Evolutionary conservation across 2,329 filamentous ascomycete species (phyloP).

Genomic region (Fusarium euwallaceae): DNA sequence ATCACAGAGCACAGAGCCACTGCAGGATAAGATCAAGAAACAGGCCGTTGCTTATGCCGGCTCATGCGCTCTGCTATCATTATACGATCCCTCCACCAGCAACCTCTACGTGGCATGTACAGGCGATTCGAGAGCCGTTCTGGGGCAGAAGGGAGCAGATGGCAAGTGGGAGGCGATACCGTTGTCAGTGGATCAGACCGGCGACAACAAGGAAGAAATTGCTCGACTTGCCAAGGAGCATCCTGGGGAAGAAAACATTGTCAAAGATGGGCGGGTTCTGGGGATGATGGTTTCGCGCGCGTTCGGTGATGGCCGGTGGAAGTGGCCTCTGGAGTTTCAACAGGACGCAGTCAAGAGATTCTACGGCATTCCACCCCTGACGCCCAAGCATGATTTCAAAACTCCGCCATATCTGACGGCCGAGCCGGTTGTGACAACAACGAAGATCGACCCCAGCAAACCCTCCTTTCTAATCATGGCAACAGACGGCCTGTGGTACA

Average conservation of each 20-base stretch:
- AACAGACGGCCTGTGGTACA: neutral
- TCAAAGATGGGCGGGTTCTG: neutral
- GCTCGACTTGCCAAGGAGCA: neutral
- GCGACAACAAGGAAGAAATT: neutral
- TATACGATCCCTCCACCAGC: neutral
- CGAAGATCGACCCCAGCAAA: neutral
- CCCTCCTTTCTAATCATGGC: neutral
- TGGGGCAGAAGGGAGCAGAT: neutral
- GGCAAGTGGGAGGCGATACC: neutral
- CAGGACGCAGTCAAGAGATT: neutral
- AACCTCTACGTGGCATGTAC: neutral
- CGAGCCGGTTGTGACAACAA: neutral
- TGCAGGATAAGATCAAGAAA: neutral
- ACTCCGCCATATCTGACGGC: neutral
- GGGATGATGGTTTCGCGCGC: neutral
- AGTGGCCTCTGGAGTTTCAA: neutral
- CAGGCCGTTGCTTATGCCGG: neutral
- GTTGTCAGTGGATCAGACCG: neutral
- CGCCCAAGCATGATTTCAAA: neutral
- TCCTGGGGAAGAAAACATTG: neutral
- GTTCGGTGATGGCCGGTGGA: neutral
- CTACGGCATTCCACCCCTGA: neutral
- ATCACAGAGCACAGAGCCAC: neutral
- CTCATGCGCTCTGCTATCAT: neutral
- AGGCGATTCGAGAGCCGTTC: neutral